Evolutionary conservation across 2,329 filamentous ascomycete genomes (phyloP), one percentile per base, ranked within the genome.

Genomic region (Paracorniculantispora psalliotae): DNA sequence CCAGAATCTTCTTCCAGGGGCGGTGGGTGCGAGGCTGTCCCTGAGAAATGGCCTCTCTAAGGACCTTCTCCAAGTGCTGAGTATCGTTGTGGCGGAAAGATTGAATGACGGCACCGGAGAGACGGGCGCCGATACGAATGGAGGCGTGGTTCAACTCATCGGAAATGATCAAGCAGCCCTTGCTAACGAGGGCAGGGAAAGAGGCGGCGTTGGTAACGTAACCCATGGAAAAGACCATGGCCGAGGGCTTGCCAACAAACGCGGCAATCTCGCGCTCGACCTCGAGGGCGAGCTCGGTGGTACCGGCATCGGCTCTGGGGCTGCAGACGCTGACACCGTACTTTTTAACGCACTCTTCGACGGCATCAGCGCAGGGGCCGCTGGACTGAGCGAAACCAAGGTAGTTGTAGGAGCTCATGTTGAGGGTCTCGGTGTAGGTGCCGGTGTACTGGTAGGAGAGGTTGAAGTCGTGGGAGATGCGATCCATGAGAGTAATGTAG

Each of bases 351-450:
- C 84, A 85, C 49, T 92, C 88, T 77, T 99, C 94, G 4, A 93
- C 91, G 15, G 90, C 88, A 72, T 97, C 93, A 49, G 94, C 94
- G 70, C 94, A 99, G 43, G 94, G 93, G 12, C 94, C 94, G 65
- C 97, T 92, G 0, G 94, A 97, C 73, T 99, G 94, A 54, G 94
- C 94, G 68, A 99, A 99, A 46, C 94, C 94, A 25, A 99, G 89
- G 72, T 99, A 99, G 76, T 99, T 99, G 82, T 99, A 99, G 1
- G 94, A 99, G 78, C 93, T 97, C 88, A 99, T 89, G 77, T 99
- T 99, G 67, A 99, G 79, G 0, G 94, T 97, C 75, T 99, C 91
- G 1, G 93, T 97, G 61, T 85, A 88, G 50, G 91, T 96, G 60
- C 94, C 94, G 1, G 90, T 92, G 73, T 92, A 87, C 71, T 90